Percentiles rank a stretch among this genome's conserved stretches.
Conservation (phyloP, 805 yeast species). For the Monosporozyma unispora region DNA sequence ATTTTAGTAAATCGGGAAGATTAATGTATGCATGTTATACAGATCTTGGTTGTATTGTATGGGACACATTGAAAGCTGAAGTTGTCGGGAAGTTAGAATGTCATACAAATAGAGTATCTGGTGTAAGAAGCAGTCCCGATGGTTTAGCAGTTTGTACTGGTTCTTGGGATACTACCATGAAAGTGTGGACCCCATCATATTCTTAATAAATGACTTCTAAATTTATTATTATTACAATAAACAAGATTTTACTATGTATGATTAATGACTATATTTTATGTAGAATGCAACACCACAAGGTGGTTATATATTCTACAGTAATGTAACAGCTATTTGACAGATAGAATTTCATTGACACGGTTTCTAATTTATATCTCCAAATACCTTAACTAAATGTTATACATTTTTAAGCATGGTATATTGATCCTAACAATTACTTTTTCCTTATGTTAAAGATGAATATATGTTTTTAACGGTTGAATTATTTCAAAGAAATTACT, state of each 20-base stretch:
- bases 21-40: slow-evolving; percentile 67
- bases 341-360: too few species aligned
- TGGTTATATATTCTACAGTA: not conserved
- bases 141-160: slow-evolving; percentile 72
- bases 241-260: not conserved
- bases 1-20: slow-evolving; percentile 67
- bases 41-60: slow-evolving; percentile 62
- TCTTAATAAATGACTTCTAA: not conserved
- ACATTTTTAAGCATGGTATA: too few species aligned
- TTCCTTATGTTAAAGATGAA: too few species aligned
- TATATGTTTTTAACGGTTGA: too few species aligned
- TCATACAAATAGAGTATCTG: slow-evolving; percentile 52
- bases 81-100: slow-evolving; percentile 60
- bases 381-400: too few species aligned
- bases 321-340: not conserved
- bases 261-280: not conserved
- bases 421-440: too few species aligned
- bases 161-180: slow-evolving; percentile 70
- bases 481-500: too few species aligned
- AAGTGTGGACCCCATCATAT: slow-evolving; percentile 48
- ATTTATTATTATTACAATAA: slow-evolving; percentile 4
- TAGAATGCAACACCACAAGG: not conserved
- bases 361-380: too few species aligned
- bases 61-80: slow-evolving; percentile 66
- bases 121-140: slow-evolving; percentile 59